Base-by-base conservation (phyloP, 2,329 filamentous ascomycete genomes). In the Sporothrix humicola region DNA sequence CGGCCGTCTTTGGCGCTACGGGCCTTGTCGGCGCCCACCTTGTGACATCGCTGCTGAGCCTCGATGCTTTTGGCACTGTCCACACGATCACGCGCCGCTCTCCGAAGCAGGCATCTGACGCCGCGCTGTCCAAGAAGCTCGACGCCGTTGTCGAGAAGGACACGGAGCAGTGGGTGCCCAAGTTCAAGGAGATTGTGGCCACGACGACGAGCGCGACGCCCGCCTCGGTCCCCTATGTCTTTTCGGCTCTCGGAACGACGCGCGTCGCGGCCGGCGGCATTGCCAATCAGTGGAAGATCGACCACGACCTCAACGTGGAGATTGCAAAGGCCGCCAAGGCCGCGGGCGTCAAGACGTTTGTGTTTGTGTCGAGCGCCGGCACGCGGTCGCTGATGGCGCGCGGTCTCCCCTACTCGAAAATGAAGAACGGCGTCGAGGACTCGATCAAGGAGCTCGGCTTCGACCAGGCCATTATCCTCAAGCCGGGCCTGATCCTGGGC, bases 391-490 rank as follows among this genome's bases (percentile, higher is more conserved):
- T 86, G 54, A 44, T 83, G 46, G 69, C 77, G 59, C 66, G 82
- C 81, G 69, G 85, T 84, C n/a, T 88, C 80, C 83, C 85, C 79
- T 82, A 87, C 82, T 75, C 89, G 83, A 76, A 85, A 81, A 96
- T 98, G 93, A 98, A 98, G 85, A 90, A 89, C 31, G 93, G 96
- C 78, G 89, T 97, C 56, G 95, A 98, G 81, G 92, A 97, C 48
- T 85, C 89, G 17, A 87, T 97, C 74, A 88, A 89, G 80, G 88
- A 83, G 58, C 82, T 95, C 3, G 91, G 84, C 4, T 97, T 97
- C 79, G 92, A 95, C 69, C 89, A 92, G 76, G 91, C 90, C 4
- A 87, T 97, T 72, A 91, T 98, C 72, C 68, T 91, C 26, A 82
- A 90, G 61, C 95, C 95, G 0, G 95, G 93, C 0, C 76, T 94